Evolutionary conservation across 495 filamentous ascomycete genomes (phyloP).

Genomic region (Barbatosphaeria neglecta): DNA sequence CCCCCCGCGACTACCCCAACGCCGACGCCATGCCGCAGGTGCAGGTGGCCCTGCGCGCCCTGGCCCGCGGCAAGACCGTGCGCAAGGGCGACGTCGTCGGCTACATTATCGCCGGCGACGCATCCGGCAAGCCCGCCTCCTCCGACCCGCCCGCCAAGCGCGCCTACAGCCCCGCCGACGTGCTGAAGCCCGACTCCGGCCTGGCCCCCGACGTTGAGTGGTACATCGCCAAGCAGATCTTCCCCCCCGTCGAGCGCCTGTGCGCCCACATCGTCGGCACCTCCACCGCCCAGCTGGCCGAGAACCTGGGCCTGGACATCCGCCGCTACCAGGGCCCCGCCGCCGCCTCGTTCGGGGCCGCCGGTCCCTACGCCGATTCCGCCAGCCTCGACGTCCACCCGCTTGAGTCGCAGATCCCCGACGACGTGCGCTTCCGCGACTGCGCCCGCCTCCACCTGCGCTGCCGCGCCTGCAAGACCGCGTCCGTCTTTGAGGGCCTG

Average conservation of each 20-base stretch:
- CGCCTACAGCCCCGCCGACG: conserved; percentile 76
- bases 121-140: conserved; percentile 54
- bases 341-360: conserved; percentile 5
- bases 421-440: conserved; percentile 71
- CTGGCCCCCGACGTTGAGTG: conserved; percentile 85
- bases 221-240: conserved; percentile 96
- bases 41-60: conserved; percentile 81
- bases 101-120: conserved; percentile 81
- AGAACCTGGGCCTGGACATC: conserved; percentile 84
- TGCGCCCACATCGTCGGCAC: conserved; percentile 93
- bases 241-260: conserved; percentile 94
- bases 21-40: conserved; percentile 92
- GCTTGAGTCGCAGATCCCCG: conserved; percentile 86
- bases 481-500: conserved; percentile 66
- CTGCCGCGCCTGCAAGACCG: conserved; percentile 67
- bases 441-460: conserved; percentile 61
- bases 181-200: conserved; percentile 59
- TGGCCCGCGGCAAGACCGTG: conserved; percentile 75
- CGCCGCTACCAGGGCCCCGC: conserved; percentile 68
- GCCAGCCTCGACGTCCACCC: conserved; percentile 65
- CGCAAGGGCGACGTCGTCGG: conserved; percentile 91
- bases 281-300: conserved; percentile 74
- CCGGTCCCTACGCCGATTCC: conserved; percentile 29
- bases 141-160: conserved; percentile 71
- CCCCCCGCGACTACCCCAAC: conserved; percentile 86